phyloP scores from a whole-genome alignment of 345 rosid genomes.

The Carallia pectinifolia region DNA sequence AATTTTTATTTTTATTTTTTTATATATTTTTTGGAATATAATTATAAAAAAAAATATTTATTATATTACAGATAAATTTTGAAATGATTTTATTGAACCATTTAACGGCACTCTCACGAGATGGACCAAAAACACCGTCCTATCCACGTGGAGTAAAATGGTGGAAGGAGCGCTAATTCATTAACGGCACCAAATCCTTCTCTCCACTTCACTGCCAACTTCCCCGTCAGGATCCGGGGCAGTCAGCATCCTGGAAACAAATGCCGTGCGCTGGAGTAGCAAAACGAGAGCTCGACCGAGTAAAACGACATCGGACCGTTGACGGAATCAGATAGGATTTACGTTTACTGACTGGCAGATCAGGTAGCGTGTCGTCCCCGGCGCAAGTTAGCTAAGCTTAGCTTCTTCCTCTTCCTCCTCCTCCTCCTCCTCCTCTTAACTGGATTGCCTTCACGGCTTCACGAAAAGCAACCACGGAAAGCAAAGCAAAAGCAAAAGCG shows the following conservation, averaged over 20 bases:
- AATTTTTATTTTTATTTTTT: too few species aligned
- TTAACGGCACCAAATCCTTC: neutral
- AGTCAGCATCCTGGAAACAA: too few species aligned
- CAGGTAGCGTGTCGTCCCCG: conserved; percentile 10
- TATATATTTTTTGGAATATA: too few species aligned
- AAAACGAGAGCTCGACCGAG: neutral
- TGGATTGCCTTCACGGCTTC: conserved; percentile 1
- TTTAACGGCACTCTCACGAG: too few species aligned
- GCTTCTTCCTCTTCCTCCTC: neutral
- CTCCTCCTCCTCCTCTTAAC: neutral
- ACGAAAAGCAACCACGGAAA: neutral
- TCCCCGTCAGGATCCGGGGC: neutral
- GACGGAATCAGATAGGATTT: neutral
- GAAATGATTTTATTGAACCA: too few species aligned
- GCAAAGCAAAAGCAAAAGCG: neutral
- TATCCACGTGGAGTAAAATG: too few species aligned
- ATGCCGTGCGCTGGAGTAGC: too few species aligned
- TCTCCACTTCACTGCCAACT: neutral
- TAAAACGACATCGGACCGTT: neutral
- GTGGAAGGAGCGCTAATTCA: too few species aligned
- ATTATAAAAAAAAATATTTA: too few species aligned
- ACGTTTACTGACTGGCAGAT: neutral
- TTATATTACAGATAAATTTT: too few species aligned
- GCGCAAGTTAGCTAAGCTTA: neutral
- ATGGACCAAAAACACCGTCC: too few species aligned